phyloP scores from a whole-genome alignment of 176 grass and related monocot species.

The Guadua angustifolia region DNA sequence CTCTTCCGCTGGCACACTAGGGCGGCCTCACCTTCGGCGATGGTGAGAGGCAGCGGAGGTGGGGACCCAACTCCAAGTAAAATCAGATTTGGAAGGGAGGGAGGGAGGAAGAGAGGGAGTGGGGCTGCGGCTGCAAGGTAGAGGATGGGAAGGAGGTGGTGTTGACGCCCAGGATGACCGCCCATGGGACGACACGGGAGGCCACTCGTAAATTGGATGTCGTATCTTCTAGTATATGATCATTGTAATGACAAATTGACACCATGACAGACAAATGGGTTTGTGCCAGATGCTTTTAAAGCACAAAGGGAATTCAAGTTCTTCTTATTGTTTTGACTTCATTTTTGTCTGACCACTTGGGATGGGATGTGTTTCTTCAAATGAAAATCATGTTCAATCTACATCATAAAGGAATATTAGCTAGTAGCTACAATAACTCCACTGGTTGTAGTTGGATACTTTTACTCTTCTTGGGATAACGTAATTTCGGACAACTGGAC shows the following conservation, averaged over 20 bases:
- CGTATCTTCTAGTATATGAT: neutral
- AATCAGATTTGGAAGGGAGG: too few species aligned
- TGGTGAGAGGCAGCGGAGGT: too few species aligned
- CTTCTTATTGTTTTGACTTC: neutral
- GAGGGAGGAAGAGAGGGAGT: too few species aligned
- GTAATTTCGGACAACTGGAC: neutral
- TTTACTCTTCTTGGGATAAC: conserved; percentile 14
- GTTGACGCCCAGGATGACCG: too few species aligned
- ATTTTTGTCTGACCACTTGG: conserved; percentile 11
- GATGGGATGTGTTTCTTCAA: neutral
- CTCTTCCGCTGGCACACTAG: too few species aligned
- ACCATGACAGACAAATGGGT: neutral
- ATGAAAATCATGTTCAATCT: neutral
- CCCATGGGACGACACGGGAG: too few species aligned
- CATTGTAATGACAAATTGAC: neutral
- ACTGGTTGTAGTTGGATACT: neutral
- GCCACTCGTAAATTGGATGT: too few species aligned
- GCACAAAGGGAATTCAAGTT: neutral
- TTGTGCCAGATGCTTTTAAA: conserved; percentile 12
- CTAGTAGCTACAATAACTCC: neutral
- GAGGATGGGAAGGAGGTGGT: too few species aligned
- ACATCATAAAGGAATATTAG: conserved; percentile 18
- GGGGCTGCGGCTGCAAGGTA: too few species aligned
- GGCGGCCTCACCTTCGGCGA: too few species aligned
- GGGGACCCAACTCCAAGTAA: too few species aligned